Evolutionary conservation across 768 basidiomycete species (phyloP).

Genomic region (Heimioporus sp.): DNA sequence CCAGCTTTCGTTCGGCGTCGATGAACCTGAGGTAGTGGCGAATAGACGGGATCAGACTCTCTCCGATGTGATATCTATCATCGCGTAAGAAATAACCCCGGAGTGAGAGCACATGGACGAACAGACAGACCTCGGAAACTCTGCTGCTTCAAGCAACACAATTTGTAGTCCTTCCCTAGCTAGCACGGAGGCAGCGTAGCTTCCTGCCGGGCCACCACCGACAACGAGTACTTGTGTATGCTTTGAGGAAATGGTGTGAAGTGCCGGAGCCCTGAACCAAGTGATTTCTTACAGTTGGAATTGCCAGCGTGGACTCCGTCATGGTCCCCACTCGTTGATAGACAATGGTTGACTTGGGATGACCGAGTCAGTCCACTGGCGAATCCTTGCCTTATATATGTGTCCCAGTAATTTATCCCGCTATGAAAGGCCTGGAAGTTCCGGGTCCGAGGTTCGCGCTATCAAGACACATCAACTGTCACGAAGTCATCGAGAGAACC

Average conservation of each 20-base stretch:
- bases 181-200: slow-evolving; percentile 52
- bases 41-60: slow-evolving; percentile 49
- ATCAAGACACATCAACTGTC: background rate
- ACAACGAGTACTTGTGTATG: slow-evolving; percentile 42
- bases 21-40: slow-evolving; percentile 54
- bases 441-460: too few relatives aligned
- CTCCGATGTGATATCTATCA: slow-evolving; percentile 46
- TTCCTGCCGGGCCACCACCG: slow-evolving; percentile 61
- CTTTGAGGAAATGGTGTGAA: slow-evolving; percentile 8
- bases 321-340: background rate
- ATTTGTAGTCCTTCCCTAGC: slow-evolving; percentile 60
- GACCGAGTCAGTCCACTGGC: too few relatives aligned
- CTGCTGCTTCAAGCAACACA: slow-evolving; percentile 50
- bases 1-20: slow-evolving; percentile 44
- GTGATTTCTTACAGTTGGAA: slow-evolving; percentile 23
- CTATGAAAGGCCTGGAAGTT: too few relatives aligned
- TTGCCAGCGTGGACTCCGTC: slow-evolving; percentile 7
- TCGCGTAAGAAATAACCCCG: background rate
- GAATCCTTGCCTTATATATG: slow-evolving; percentile 2
- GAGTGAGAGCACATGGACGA: background rate
- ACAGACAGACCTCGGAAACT: slow-evolving; percentile 49
- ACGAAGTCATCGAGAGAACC: slow-evolving; percentile 1
- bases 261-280: background rate
- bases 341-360: too few relatives aligned
- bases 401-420: background rate